phyloP scores from a whole-genome alignment of 164 flowering plant genomes.

The Vitis labrusca region DNA sequence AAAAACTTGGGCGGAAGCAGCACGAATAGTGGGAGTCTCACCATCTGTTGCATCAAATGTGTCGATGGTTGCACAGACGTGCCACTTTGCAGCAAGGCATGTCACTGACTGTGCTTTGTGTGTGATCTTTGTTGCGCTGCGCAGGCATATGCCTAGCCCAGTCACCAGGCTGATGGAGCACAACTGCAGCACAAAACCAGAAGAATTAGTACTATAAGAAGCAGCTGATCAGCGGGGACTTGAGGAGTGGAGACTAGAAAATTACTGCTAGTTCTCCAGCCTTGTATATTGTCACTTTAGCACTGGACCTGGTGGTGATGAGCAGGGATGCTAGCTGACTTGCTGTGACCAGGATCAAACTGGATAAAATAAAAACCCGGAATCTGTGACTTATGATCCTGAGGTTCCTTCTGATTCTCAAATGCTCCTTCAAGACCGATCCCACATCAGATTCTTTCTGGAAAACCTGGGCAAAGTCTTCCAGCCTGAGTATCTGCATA shows the following conservation, averaged over 20 bases:
- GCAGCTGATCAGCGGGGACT: neutral
- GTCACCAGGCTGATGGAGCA: conserved; percentile 68
- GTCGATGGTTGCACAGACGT: conserved; percentile 61
- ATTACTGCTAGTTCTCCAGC: conserved; percentile 77
- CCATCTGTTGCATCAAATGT: conserved; percentile 33
- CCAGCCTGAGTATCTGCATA: conserved; percentile 73
- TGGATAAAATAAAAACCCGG: conserved; percentile 57
- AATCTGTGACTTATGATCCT: conserved; percentile 83
- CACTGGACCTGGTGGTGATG: conserved; percentile 45
- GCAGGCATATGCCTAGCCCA: conserved; percentile 64
- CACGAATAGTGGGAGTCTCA: conserved; percentile 35
- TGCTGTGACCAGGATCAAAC: too few species aligned
- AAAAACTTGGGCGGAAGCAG: conserved; percentile 17
- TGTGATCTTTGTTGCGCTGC: conserved; percentile 87
- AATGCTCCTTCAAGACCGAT: conserved; percentile 61
- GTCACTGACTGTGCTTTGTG: conserved; percentile 77
- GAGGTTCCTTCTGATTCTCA: conserved; percentile 62
- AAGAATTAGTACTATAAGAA: neutral
- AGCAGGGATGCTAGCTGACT: conserved; percentile 49
- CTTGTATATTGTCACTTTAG: conserved; percentile 45
- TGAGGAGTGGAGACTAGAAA: neutral
- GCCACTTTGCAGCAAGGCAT: conserved; percentile 88
- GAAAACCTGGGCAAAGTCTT: conserved; percentile 75
- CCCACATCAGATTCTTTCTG: conserved; percentile 65
- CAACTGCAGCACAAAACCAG: conserved; percentile 42